A percentile compares a stretch with the other conserved stretches of the same genome.
These are phyloP conservation scores for Withania somnifera DNA, from an alignment of 305 asterid species.

Conservation along the genomic window DNA sequence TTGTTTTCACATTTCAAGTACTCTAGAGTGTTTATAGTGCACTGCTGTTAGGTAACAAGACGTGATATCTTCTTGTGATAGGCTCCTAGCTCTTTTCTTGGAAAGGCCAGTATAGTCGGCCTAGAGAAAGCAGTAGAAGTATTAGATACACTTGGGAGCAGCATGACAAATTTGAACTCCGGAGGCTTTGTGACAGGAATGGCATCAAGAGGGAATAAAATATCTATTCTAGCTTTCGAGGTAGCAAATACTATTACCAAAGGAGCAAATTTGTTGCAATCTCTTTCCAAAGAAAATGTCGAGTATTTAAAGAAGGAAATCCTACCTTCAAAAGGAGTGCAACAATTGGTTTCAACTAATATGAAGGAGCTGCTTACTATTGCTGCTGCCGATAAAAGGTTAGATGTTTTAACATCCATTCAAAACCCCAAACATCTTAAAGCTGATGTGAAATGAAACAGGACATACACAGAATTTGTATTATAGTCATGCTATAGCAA, in stretches of 20 bases:
- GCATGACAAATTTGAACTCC: slow-evolving; percentile 83
- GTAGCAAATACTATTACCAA: slow-evolving; percentile 94
- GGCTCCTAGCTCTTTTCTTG: slow-evolving; percentile 88
- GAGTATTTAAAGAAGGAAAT: slow-evolving; percentile 61
- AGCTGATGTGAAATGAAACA: not conserved
- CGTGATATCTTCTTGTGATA: slow-evolving; percentile 18
- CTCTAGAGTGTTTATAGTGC: not conserved
- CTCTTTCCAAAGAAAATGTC: slow-evolving; percentile 75
- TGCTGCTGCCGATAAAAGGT: slow-evolving; percentile 97
- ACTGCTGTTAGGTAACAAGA: not conserved
- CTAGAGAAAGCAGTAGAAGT: slow-evolving; percentile 85
- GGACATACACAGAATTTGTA: no score
- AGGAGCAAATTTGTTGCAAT: slow-evolving; percentile 72
- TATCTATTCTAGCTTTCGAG: slow-evolving; percentile 77
- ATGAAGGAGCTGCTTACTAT: slow-evolving; percentile 76
- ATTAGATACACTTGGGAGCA: slow-evolving; percentile 80
- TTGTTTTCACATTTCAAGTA: not conserved
- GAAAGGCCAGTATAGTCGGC: slow-evolving; percentile 84
- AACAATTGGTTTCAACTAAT: slow-evolving; percentile 67
- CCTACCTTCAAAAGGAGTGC: slow-evolving; percentile 76
- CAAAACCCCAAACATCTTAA: not conserved
- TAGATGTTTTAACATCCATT: not conserved
- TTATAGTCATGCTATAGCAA: no score
- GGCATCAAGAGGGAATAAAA: slow-evolving; percentile 65
- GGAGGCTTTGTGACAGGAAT: slow-evolving; percentile 73